A percentile compares a stretch with the other conserved stretches of the same genome.
Conservation (phyloP, 1,284 basidiomycete species). For the Phellopilus nigrolimitatus region DNA sequence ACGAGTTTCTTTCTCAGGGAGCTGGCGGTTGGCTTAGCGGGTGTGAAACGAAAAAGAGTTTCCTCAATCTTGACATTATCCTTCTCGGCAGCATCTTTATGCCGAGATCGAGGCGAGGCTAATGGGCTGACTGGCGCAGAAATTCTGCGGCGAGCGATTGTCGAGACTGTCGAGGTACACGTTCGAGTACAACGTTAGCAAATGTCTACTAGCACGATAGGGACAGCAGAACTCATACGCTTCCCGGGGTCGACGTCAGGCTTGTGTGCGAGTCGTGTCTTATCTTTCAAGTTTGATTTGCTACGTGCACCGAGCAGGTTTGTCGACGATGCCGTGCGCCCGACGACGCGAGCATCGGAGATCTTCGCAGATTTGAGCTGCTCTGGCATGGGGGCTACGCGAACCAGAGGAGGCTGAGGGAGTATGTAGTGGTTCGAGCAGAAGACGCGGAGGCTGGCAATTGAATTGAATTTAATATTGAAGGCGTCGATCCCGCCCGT, state of each 20-base stretch:
- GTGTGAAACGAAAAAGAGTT: neutral
- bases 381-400: too few relatives aligned
- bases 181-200: neutral
- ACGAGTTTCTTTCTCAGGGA: neutral
- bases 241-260: neutral
- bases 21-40: neutral
- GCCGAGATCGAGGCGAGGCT: neutral
- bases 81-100: neutral
- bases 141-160: constrained; percentile 7
- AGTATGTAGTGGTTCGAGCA: too few relatives aligned
- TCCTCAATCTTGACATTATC: constrained; percentile 11
- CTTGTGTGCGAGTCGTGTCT: neutral
- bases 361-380: too few relatives aligned
- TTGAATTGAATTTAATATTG: too few relatives aligned
- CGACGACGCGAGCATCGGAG: too few relatives aligned
- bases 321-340: too few relatives aligned
- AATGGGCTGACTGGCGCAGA: constrained; percentile 7
- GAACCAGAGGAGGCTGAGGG: too few relatives aligned
- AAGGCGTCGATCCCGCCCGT: too few relatives aligned
- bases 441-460: too few relatives aligned
- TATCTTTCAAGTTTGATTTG: neutral
- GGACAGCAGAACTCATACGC: neutral
- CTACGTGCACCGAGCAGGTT: neutral
- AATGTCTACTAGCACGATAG: neutral
- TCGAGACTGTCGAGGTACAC: neutral